Evolutionary conservation across 2,329 filamentous ascomycete species (phyloP), one percentile per base, ranked within the genome.

Genomic region (Hansfordia pulvinata): DNA sequence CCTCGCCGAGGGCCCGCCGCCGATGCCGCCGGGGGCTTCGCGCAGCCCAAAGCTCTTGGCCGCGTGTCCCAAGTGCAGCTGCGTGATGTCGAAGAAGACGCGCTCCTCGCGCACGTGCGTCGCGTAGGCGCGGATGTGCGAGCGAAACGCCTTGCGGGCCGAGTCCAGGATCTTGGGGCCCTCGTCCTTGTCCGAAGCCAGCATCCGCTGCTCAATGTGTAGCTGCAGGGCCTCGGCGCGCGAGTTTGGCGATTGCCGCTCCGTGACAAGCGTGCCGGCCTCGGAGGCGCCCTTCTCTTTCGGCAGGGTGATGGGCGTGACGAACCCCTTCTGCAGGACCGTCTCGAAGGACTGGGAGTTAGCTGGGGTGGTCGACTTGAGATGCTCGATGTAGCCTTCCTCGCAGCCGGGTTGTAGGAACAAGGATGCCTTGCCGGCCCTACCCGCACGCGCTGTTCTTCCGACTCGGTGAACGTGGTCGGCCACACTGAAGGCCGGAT

Each of bases 381-480:
- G 62, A 2, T 88, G 62, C 3, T 75, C 64, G 20, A 93, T 75
- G 49, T 98, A 98, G 29, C 79, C 82, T 54, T 98, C 90, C 52
- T 98, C 90, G 30, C 73, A 74, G 10, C 90, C 90, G 0, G 90
- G 90, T 31, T 86, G 73, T 10, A 98, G 69, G 61, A 96, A 96
- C 14, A 96, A 74, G 8, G 82, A 66, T 1, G 90, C 85, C 30
- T 86, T 76, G 16, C 90, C 90, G 8, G 88, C 70, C 5, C 82
- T 78, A 10, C 90, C 90, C 1, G 92, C 83, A 62, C 90, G 82
- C 4, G 90, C 90, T 8, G 90, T 98, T 50, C 90, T 80, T 29
- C 90, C 90, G 29, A 96, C 83, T 30, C 90, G 78, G 56, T 98
- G 90, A 6, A 94, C 68, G 50, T 98, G 90, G 50, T 98, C 90